Evolutionary conservation across 805 yeast species (phyloP).

Genomic region (Metschnikowia lochheadii): DNA sequence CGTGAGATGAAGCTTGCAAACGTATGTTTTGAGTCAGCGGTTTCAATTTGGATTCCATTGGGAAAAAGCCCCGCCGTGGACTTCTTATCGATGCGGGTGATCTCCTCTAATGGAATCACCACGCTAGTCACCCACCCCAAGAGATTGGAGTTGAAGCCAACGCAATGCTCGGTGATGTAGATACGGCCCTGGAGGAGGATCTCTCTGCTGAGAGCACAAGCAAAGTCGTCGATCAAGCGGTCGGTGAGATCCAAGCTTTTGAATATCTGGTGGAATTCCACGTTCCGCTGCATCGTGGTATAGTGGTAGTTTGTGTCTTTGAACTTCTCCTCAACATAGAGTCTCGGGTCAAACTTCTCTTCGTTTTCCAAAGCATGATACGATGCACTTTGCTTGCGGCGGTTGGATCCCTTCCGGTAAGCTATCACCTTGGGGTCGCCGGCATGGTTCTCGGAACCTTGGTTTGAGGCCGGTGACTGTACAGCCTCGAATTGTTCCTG

Average conservation of each 20-base stretch:
- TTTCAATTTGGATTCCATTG: constrained; percentile 76
- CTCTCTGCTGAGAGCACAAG: constrained; percentile 86
- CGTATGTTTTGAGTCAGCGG: constrained; percentile 58
- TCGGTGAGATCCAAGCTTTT: constrained; percentile 65
- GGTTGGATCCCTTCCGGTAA: constrained; percentile 33
- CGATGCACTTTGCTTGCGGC: constrained; percentile 27
- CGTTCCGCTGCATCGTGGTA: constrained; percentile 51
- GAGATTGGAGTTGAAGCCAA: constrained; percentile 84
- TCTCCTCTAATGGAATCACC: constrained; percentile 66
- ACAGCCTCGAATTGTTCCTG: neutral
- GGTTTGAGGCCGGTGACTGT: neutral
- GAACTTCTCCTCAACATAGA: constrained; percentile 57
- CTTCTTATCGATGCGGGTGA: constrained; percentile 70
- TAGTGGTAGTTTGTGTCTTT: constrained; percentile 56
- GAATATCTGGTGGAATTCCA: constrained; percentile 76
- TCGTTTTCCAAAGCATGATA: constrained; percentile 8
- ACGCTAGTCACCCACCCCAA: constrained; percentile 89
- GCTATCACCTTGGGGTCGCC: constrained; percentile 37
- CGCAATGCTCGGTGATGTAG: constrained; percentile 69
- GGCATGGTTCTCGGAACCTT: constrained; percentile 3
- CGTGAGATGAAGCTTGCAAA: constrained; percentile 87
- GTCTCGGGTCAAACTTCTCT: constrained; percentile 33
- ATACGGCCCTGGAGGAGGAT: constrained; percentile 83
- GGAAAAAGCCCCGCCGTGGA: constrained; percentile 88
- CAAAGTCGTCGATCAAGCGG: constrained; percentile 75